Base-by-base conservation (phyloP, 371 early-diverging fungal species). In the Entomophthora muscae region DNA sequence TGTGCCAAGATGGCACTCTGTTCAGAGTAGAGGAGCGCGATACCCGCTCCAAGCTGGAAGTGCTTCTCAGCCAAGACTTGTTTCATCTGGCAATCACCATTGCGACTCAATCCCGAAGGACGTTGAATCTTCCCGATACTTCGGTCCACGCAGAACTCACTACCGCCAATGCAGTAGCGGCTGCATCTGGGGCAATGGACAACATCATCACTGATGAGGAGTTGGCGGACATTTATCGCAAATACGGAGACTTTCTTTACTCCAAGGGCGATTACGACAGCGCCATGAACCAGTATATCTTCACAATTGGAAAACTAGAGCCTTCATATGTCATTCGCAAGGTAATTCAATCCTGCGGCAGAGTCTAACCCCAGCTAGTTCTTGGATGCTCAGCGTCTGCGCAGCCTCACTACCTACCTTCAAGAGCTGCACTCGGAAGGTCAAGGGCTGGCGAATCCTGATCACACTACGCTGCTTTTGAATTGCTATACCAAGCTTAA, bases 401-500 rank as follows among this genome's bases (percentile, higher is more conserved):
- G 85, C 67, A 89, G 89, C 64, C 72, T 97, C 65, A 88, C 91
- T 1, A 79, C 81, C 29, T 95, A 92, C 67, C 76, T 95, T 23
- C 90, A 94, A 74, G 85, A 85, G 63, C 77, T 95, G 0, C 94
- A 95, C 69, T 81, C 85, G 0, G 75, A 81, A 24, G 81, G 23
- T 53, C 23, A 26, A 5, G 7, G 85, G 0, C 74, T 92, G 31
- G 95, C 95, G 0, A 93, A 88, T 63, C 79, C 86, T 13, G 94
- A 95, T 69, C 95, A 95, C 70, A 95, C 95, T 0, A 95, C 95
- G 0, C 70, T 95, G 53, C 72, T 97, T 29, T 76, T 97, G n/a
- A 95, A 93, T 68, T 97, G 98, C 77, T 97, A 95, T 70, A 90
- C 95, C 24, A 95, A 95, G 70, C 77, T 93, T 21, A 87, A 89